Evolutionary conservation across 306 rosid species (phyloP), one percentile per base, ranked within the genome.

Genomic region (Nissolia schottii): DNA sequence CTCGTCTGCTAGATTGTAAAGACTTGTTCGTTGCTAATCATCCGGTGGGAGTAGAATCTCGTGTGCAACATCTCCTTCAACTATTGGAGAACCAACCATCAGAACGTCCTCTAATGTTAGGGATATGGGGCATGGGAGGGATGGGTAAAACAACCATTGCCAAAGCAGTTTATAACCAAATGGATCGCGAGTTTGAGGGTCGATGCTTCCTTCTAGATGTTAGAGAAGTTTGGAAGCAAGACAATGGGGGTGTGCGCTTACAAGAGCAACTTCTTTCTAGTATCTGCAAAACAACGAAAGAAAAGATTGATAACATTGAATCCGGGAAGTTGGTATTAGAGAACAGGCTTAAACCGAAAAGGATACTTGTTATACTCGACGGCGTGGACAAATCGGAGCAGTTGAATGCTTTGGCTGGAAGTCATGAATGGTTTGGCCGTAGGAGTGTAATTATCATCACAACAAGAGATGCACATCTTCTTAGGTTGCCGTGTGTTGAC

Each of bases 381-480:
- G 72, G 62, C 29, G 77, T 78, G 34, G 32, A 29, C 15, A n/a
- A 59, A 3, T 25, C 19, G 1, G 64, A 40, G 1, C 81, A 69
- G 14, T 0, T 61, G 15, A 51, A 40, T n/a, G 66, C 59, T n/a
- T 70, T 77, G 35, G 54, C 50, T 50, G 76, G 71, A 18, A 70
- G 29, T 38, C 57, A 11, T 19, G 2, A 69, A 19, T 69, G 65
- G 71, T 38, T 77, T 48, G 48, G 58, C 19, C 14, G 58, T 1
- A 56, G 71, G 0, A 77, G 81, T 51, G 22, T 31, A 27, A 61
- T 77, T 49, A 69, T 77, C 29, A 60, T 69, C 8, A 69, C 71
- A 27, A 61, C 71, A 4, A 50, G 76, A 60, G 71, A 68, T 50
- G 1, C 0, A 1, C 48, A 25, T 68, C 20, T 69, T 4, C 76